phyloP scores from a whole-genome alignment of 306 rosid species.

The Castanea mollissima region DNA sequence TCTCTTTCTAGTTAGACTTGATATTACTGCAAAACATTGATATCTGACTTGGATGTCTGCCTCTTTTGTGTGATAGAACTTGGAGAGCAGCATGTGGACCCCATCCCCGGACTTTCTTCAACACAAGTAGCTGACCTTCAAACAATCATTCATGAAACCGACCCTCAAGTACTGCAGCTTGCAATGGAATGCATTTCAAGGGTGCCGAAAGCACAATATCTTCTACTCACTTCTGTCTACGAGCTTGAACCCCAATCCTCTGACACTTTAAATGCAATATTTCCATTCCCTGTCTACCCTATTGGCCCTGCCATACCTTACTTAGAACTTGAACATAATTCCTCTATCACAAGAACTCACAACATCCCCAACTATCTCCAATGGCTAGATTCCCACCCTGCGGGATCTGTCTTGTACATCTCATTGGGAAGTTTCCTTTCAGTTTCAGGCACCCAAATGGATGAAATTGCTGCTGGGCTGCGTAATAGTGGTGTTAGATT shows the following conservation, averaged over 20 bases:
- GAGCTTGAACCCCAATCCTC: slow-evolving; percentile 42
- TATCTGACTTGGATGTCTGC: not conserved
- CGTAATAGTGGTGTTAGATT: slow-evolving; percentile 22
- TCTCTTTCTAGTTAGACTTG: too few species aligned
- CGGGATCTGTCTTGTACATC: slow-evolving; percentile 50
- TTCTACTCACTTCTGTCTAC: slow-evolving; percentile 32
- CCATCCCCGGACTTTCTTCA: slow-evolving; percentile 43
- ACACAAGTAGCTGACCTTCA: slow-evolving; percentile 39
- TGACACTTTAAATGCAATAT: slow-evolving; percentile 23
- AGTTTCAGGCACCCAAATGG: slow-evolving; percentile 44
- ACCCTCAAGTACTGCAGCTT: not conserved
- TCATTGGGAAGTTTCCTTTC: slow-evolving; percentile 58
- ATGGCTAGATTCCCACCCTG: slow-evolving; percentile 34
- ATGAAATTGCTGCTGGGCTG: slow-evolving; percentile 40
- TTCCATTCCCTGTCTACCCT: slow-evolving; percentile 29
- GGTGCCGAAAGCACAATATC: slow-evolving; percentile 34
- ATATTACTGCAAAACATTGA: not conserved
- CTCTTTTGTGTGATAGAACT: slow-evolving; percentile 7
- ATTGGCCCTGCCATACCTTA: slow-evolving; percentile 34
- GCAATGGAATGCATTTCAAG: slow-evolving; percentile 1
- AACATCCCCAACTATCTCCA: not conserved
- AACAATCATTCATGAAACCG: slow-evolving; percentile 3
- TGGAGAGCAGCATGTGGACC: slow-evolving; percentile 34
- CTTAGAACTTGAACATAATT: not conserved
- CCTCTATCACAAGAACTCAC: not conserved